Evolutionary conservation across 768 basidiomycete species (phyloP).

Genomic region (Mycena venus): DNA sequence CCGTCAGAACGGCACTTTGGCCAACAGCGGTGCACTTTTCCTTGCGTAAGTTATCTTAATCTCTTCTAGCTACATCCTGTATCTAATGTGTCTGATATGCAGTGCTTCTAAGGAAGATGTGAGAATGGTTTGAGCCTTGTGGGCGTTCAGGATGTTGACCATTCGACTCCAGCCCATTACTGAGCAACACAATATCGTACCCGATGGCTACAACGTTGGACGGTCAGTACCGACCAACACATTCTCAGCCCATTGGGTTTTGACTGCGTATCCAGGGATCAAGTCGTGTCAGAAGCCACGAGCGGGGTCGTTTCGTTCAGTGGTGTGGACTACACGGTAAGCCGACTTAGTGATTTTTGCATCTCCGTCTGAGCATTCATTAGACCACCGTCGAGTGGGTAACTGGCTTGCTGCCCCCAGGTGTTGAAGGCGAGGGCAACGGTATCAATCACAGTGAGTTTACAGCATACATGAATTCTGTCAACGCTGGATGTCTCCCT

Average conservation of each 20-base stretch:
- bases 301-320: conserved; percentile 29
- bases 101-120: conserved; percentile 30
- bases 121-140: background rate
- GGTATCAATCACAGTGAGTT: conserved; percentile 61
- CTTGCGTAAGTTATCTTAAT: conserved; percentile 53
- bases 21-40: conserved; percentile 52
- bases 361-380: background rate
- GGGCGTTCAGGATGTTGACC: background rate
- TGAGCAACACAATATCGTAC: conserved; percentile 51
- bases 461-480: background rate
- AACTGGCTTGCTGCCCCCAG: conserved; percentile 57
- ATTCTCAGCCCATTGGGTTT: background rate
- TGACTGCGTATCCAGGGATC: background rate
- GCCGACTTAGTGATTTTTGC: conserved; percentile 44
- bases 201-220: conserved; percentile 61
- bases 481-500: background rate
- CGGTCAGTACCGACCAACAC: conserved; percentile 38
- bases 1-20: conserved; percentile 56
- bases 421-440: too few relatives aligned
- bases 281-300: conserved; percentile 21
- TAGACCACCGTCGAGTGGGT: conserved; percentile 50
- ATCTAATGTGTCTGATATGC: background rate
- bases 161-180: conserved; percentile 7
- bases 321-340: conserved; percentile 44
- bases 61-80: background rate